Evolutionary conservation across 2,329 filamentous ascomycete species (phyloP).

Genomic region (Monosporascus sp.): DNA sequence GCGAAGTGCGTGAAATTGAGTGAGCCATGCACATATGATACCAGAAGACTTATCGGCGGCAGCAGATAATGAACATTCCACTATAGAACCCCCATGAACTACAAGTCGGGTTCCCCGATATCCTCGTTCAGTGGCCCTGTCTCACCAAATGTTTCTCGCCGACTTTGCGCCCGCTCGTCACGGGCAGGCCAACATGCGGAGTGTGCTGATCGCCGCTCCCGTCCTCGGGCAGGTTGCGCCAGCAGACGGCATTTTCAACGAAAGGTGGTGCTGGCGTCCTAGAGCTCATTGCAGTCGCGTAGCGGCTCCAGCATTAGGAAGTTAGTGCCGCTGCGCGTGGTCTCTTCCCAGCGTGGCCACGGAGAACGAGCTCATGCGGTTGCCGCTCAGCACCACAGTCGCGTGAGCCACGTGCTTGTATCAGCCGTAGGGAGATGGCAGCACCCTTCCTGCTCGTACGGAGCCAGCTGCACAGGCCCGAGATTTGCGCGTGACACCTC

Average conservation of each 20-base stretch:
- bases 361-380: slow-evolving; percentile 23
- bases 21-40: too few relatives aligned
- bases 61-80: too few relatives aligned
- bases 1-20: too few relatives aligned
- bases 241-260: slow-evolving; percentile 43
- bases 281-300: slow-evolving; percentile 42
- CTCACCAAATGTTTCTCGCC: slow-evolving; percentile 51
- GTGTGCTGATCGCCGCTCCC: slow-evolving; percentile 38
- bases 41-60: too few relatives aligned
- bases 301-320: slow-evolving; percentile 40
- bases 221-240: slow-evolving; percentile 39
- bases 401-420: slow-evolving; percentile 36
- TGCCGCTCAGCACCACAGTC: slow-evolving; percentile 36
- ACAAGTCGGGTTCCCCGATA: slow-evolving; percentile 25
- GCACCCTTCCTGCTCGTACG: slow-evolving; percentile 38
- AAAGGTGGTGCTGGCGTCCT: slow-evolving; percentile 44
- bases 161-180: slow-evolving; percentile 41
- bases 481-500: slow-evolving; percentile 32
- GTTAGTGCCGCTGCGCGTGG: slow-evolving; percentile 41
- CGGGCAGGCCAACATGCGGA: slow-evolving; percentile 42
- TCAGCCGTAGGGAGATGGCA: slow-evolving; percentile 49
- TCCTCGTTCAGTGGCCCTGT: slow-evolving; percentile 33
- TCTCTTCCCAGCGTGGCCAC: neutral
- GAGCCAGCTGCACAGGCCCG: slow-evolving; percentile 45
- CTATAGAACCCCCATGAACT: neutral